phyloP scores from a whole-genome alignment of 805 yeast species.

The Pachysolen tannophilus region DNA sequence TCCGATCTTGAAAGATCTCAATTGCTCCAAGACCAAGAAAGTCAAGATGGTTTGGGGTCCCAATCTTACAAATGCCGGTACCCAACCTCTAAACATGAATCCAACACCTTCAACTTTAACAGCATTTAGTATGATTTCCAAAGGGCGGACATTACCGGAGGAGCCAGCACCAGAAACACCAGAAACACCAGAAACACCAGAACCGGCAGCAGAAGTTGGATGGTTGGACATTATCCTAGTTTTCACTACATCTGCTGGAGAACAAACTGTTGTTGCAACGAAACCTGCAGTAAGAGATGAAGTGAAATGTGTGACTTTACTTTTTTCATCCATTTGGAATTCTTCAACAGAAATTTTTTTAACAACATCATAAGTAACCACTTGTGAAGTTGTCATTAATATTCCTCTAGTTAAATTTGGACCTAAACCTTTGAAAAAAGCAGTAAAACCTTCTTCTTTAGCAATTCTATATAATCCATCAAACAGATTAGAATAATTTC shows the following conservation, averaged over 20 bases:
- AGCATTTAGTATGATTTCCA: conserved; percentile 48
- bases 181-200: conserved; percentile 37
- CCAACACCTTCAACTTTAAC: conserved; percentile 63
- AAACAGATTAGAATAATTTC: conserved; percentile 70
- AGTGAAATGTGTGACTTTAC: conserved; percentile 65
- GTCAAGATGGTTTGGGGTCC: conserved; percentile 78
- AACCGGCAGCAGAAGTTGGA: conserved; percentile 46
- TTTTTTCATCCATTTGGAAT: conserved; percentile 45
- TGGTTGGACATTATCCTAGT: conserved; percentile 89
- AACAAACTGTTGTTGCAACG: conserved; percentile 86
- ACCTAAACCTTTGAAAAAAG: conserved; percentile 64
- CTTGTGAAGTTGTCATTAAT: conserved; percentile 86
- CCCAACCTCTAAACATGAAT: conserved; percentile 88
- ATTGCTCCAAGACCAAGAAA: conserved; percentile 59
- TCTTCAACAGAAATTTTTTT: conserved; percentile 49
- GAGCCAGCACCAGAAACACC: no score
- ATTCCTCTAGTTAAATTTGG: conserved; percentile 79
- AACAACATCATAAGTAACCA: conserved; percentile 77
- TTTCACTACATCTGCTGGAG: conserved; percentile 88
- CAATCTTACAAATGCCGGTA: conserved; percentile 76
- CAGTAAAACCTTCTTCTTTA: conserved; percentile 48
- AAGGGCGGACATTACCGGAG: no score
- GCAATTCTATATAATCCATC: conserved; percentile 63
- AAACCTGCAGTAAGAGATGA: conserved; percentile 79
- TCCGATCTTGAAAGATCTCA: conserved; percentile 46